Evolutionary conservation across 78 protist genomes (phyloP).

Genomic region (Trichosphaerium sp.): DNA sequence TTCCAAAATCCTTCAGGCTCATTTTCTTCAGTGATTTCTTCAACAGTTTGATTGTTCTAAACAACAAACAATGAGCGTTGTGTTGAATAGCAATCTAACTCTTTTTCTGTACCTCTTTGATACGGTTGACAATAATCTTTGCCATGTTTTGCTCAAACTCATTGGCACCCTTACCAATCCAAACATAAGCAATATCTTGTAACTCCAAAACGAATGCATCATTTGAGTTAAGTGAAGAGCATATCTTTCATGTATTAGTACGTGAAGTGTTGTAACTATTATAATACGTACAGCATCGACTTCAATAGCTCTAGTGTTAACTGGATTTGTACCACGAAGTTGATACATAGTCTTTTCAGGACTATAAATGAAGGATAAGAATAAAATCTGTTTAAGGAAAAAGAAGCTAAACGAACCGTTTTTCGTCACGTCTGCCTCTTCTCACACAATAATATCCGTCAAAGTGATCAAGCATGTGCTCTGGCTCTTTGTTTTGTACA

Average conservation of each 20-base stretch:
- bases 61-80: too few species aligned
- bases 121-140: too few species aligned
- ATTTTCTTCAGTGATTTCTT: background rate
- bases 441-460: slow-evolving; percentile 5
- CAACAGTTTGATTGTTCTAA: background rate
- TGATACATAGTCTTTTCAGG: too few species aligned
- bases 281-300: too few species aligned
- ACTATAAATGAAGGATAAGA: too few species aligned
- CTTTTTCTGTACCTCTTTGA: too few species aligned
- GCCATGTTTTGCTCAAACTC: too few species aligned
- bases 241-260: too few species aligned
- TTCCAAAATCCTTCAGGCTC: background rate
- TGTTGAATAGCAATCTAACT: background rate
- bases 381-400: background rate
- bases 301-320: slow-evolving; percentile 12
- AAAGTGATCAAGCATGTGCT: slow-evolving; percentile 8
- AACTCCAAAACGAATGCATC: slow-evolving; percentile 9
- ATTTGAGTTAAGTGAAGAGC: slow-evolving; percentile 9
- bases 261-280: too few species aligned
- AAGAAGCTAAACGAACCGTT: background rate
- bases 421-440: slow-evolving; percentile 9
- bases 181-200: background rate
- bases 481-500: slow-evolving; percentile 19
- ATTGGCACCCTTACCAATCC: slow-evolving; percentile 17
- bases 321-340: slow-evolving; percentile 5